These are phyloP conservation scores for Fusarium continuum DNA, from an alignment of 2,329 filamentous ascomycete genomes.

Conservation along the genomic window DNA sequence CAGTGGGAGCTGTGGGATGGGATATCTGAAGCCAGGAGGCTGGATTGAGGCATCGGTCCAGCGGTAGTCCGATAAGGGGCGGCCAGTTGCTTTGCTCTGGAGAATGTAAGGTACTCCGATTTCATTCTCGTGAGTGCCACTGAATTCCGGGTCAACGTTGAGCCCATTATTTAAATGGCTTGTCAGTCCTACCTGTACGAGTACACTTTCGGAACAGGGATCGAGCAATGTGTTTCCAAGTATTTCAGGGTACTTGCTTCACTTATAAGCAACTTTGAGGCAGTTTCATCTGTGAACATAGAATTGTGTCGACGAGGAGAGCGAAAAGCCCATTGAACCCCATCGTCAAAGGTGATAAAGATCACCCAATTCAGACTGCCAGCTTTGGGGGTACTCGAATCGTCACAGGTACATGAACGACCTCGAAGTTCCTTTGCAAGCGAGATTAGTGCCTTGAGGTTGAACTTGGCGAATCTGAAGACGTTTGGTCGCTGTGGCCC, in stretches of 20 bases:
- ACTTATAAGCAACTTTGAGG: conserved; percentile 31
- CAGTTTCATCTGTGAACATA: conserved; percentile 17
- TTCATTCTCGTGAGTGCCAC: conserved; percentile 24
- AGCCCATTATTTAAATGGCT: too few relatives aligned
- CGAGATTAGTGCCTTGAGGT: conserved; percentile 27
- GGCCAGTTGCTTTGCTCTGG: conserved; percentile 35
- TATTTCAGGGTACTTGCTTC: conserved; percentile 36
- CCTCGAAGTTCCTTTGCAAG: conserved; percentile 26
- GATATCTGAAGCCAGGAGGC: conserved; percentile 3
- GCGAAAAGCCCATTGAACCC: conserved; percentile 33
- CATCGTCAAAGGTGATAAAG: conserved; percentile 37
- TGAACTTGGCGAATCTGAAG: conserved; percentile 12
- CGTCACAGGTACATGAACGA: conserved; percentile 27
- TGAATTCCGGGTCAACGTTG: too few relatives aligned
- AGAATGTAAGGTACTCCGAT: conserved; percentile 41
- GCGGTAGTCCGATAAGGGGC: conserved; percentile 28
- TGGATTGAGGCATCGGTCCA: conserved; percentile 11
- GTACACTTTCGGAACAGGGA: conserved; percentile 37
- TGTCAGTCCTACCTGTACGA: too few relatives aligned
- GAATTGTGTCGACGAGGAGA: conserved; percentile 13
- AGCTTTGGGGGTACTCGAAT: conserved; percentile 12
- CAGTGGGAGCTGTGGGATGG: too few relatives aligned
- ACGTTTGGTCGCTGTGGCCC: rapidly evolving
- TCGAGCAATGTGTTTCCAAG: conserved; percentile 11
- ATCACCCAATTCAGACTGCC: conserved; percentile 36